phyloP scores from a whole-genome alignment of 208 protist genomes.

The Crithidia bombi region DNA sequence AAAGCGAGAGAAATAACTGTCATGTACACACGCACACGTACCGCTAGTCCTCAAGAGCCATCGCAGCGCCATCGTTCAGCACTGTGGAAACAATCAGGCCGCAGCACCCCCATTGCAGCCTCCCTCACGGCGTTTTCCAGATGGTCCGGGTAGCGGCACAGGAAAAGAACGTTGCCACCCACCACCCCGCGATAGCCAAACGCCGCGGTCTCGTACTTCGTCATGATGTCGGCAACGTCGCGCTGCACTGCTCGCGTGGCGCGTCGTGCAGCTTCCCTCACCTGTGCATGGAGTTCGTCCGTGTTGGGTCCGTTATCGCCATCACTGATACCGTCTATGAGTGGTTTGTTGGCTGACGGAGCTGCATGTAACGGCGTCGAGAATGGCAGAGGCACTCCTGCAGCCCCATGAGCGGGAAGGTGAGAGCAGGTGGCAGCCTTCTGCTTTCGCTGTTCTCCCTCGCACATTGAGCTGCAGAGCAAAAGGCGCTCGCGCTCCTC shows the following conservation, averaged over 20 bases:
- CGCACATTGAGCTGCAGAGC: slow-evolving; percentile 5
- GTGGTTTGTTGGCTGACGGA: background rate
- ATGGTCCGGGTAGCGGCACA: slow-evolving; percentile 33
- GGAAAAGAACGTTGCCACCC: slow-evolving; percentile 32
- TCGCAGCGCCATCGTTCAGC: background rate
- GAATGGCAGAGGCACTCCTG: too few relatives aligned
- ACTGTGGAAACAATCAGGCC: background rate
- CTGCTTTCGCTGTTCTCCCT: background rate
- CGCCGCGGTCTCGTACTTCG: slow-evolving; percentile 1
- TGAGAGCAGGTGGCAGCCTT: too few relatives aligned
- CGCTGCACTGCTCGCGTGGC: background rate
- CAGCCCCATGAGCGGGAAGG: too few relatives aligned
- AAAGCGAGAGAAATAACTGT: too few relatives aligned
- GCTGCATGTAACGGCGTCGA: background rate
- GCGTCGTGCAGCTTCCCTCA: background rate
- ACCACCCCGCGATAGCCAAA: slow-evolving; percentile 29
- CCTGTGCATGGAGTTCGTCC: background rate
- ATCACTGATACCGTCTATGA: background rate
- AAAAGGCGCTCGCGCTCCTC: background rate
- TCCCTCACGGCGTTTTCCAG: background rate
- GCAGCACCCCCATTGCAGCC: background rate
- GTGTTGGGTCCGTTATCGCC: background rate
- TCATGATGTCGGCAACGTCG: background rate
- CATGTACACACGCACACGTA: too few relatives aligned
- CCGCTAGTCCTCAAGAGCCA: too few relatives aligned